Base-by-base conservation (phyloP, 129 eudicot species). In the Tagetes patula region DNA sequence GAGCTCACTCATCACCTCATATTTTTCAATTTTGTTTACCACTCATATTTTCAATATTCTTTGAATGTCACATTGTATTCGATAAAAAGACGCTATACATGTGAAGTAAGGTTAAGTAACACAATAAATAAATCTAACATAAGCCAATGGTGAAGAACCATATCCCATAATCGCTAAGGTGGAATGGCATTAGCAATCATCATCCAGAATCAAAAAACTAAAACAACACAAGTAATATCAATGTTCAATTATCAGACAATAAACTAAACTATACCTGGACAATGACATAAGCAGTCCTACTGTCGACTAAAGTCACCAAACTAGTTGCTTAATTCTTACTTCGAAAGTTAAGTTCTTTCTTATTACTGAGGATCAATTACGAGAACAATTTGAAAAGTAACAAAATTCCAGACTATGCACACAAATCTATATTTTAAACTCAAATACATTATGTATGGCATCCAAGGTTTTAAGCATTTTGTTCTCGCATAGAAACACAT, bases 101-200 rank as follows among this genome's bases (percentile, higher is more conserved):
- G 46, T 72, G n/a, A 59, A 60, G 47, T 45, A 70, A 52, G 68
- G 45, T 6, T 41, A 71, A 41, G 54, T 56, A 33, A 53, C 54
- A 46, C 48, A 61, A 46, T 45, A 61, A 61, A 61, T 6, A 34
- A 20, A 62, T 3, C 14, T 4, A 33, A 47, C 34, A 47, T 20
- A 37, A 20, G 47, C 48, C 61, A 61, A 61, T 14, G 49, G 61
- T 10, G 30, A 10, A 63, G 38, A 74, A 14, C 70, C 78, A 20
- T 74, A 73, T 14, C 37, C 3, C 20, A 45, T 8, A 61, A 34
- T 60, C 14, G 70, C 27, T n/a, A 61, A 73, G 77, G 60, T 46
- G 59, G 60, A 61, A 4, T 9, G 5, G 30, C 45, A 36, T 36
- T 36, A 9, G 2, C 66, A 60, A 12, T 60, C 43, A 34, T 60